A percentile compares a stretch with the other conserved stretches of the same genome.
Evolutionary conservation across 495 filamentous ascomycete genomes (phyloP).

Genomic region (Aspergillus kassunensis): DNA sequence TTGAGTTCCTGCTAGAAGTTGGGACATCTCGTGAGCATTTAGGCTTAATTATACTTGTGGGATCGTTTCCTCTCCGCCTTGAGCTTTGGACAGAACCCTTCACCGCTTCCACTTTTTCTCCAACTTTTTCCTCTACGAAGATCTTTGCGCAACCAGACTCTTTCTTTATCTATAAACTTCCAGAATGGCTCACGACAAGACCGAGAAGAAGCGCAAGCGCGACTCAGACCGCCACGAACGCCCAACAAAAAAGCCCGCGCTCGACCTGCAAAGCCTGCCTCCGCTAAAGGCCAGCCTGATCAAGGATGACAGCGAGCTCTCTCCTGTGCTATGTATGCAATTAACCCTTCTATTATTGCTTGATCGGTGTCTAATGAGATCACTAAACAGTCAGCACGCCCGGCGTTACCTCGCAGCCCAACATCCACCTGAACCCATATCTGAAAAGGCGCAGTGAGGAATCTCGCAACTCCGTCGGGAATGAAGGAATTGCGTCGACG

Average conservation of each 20-base stretch:
- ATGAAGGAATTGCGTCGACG: conserved; percentile 39
- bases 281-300: conserved; percentile 55
- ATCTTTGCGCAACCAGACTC: background rate
- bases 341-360: background rate
- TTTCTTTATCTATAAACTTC: background rate
- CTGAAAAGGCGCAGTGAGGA: conserved; percentile 47
- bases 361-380: background rate
- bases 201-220: conserved; percentile 74
- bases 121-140: conserved; percentile 21
- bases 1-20: no score
- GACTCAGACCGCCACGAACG: conserved; percentile 47
- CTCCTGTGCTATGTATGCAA: conserved; percentile 62
- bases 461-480: conserved; percentile 32
- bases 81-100: background rate
- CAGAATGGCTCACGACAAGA: conserved; percentile 49
- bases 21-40: no score
- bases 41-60: no score
- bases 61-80: conserved; percentile 17
- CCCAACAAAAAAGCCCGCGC: conserved; percentile 61
- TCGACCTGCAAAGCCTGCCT: conserved; percentile 41
- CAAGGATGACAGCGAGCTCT: conserved; percentile 52
- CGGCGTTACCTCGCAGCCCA: conserved; percentile 55
- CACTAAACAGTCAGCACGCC: conserved; percentile 57
- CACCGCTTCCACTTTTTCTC: conserved; percentile 22
- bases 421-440: conserved; percentile 61